Percentiles rank a stretch among this genome's conserved stretches.
Evolutionary conservation across 306 rosid species (phyloP).

Genomic region (Cucumis melo): DNA sequence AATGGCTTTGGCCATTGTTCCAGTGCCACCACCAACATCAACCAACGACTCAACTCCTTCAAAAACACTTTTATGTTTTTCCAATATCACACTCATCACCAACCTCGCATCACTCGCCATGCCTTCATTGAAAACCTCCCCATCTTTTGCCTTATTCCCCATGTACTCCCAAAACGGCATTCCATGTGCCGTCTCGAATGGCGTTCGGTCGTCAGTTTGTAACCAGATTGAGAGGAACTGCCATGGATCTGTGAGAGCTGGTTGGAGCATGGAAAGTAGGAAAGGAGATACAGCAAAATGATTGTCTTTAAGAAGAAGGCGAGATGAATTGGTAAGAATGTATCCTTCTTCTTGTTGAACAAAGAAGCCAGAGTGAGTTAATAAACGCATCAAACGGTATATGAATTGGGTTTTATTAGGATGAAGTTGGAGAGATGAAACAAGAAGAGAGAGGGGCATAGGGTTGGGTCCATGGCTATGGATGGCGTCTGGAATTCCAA

Average conservation of each 20-base stretch:
- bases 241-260: not conserved
- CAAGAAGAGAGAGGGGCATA: not conserved
- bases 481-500: not conserved
- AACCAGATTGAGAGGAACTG: not conserved
- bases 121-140: not conserved
- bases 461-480: not conserved
- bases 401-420: not conserved
- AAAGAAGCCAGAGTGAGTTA: not conserved
- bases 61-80: not conserved
- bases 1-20: not conserved
- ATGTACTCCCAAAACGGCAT: not conserved
- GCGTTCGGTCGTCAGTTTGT: not conserved
- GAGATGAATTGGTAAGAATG: not conserved
- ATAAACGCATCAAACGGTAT: not conserved
- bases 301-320: not conserved
- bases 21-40: not conserved
- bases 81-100: not conserved
- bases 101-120: not conserved
- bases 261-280: not conserved
- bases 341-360: not conserved
- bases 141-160: not conserved
- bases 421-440: not conserved
- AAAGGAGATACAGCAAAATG: not conserved
- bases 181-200: not conserved
- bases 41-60: not conserved